A percentile compares a stretch with the other conserved stretches of the same genome.
phyloP scores from a whole-genome alignment of 2,329 filamentous ascomycete species.

The Talaromyces pinophilus region DNA sequence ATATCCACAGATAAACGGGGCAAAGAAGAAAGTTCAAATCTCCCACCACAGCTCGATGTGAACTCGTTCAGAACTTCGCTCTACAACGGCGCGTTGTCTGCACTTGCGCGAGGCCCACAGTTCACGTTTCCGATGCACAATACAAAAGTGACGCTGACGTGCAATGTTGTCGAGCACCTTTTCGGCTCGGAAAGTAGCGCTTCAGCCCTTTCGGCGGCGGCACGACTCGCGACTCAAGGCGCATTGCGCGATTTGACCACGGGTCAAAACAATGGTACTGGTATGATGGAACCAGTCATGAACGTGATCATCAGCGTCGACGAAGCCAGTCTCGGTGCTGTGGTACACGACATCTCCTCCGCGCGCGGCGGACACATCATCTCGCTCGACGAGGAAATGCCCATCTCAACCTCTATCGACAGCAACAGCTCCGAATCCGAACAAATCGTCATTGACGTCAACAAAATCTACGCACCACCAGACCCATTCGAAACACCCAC shows the following conservation, averaged over 20 bases:
- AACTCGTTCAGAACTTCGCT: constrained; percentile 57
- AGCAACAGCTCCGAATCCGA: constrained; percentile 30
- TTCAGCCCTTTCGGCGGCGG: constrained; percentile 67
- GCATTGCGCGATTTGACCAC: constrained; percentile 62
- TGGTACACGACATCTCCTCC: constrained; percentile 79
- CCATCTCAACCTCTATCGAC: constrained; percentile 33
- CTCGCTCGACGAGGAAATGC: constrained; percentile 61
- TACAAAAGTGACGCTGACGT: constrained; percentile 67
- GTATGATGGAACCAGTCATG: constrained; percentile 92
- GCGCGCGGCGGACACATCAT: constrained; percentile 73
- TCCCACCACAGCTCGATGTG: constrained; percentile 58
- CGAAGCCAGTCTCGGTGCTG: constrained; percentile 74
- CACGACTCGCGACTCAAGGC: constrained; percentile 66
- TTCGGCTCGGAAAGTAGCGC: constrained; percentile 68
- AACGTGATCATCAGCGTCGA: constrained; percentile 82
- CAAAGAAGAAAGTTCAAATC: constrained; percentile 49
- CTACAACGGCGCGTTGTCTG: constrained; percentile 77
- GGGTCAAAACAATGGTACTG: constrained; percentile 51
- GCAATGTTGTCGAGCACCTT: constrained; percentile 66
- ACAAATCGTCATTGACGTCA: constrained; percentile 62
- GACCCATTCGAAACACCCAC: constrained; percentile 67
- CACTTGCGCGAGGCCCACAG: constrained; percentile 79
- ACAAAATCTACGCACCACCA: constrained; percentile 79
- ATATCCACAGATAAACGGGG: constrained; percentile 39
- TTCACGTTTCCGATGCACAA: constrained; percentile 78